phyloP scores from a whole-genome alignment of 352 stramenopile species.

The Thalassiosira livingstoniorum region DNA sequence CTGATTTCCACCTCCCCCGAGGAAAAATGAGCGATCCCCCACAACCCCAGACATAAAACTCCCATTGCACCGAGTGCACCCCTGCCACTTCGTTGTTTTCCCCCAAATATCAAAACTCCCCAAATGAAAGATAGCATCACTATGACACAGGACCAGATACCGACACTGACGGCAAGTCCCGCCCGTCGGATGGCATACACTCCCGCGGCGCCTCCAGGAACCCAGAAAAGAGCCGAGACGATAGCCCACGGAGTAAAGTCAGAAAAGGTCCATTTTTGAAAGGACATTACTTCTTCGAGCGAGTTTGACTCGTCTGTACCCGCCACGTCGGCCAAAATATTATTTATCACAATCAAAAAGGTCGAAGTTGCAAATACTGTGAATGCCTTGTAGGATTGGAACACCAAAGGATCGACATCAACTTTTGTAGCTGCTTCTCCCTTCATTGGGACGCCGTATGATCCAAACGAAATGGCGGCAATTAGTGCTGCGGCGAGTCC shows the following conservation, averaged over 20 bases:
- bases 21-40: constrained; percentile 76
- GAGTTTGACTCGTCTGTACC: too few relatives aligned
- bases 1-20: constrained; percentile 30
- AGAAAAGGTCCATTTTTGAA: constrained; percentile 41
- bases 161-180: constrained; percentile 76
- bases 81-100: constrained; percentile 69
- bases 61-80: constrained; percentile 60
- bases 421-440: constrained; percentile 57
- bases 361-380: constrained; percentile 58
- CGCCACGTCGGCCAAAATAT: constrained; percentile 31
- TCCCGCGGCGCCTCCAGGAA: constrained; percentile 72
- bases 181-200: constrained; percentile 77
- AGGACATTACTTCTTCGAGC: too few relatives aligned
- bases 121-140: constrained; percentile 79
- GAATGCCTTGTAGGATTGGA: constrained; percentile 82
- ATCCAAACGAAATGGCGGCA: constrained; percentile 67
- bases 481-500: constrained; percentile 49
- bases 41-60: constrained; percentile 72
- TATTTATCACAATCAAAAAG: constrained; percentile 53
- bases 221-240: constrained; percentile 74
- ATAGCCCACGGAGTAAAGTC: constrained; percentile 79
- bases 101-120: constrained; percentile 80
- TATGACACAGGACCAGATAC: constrained; percentile 81
- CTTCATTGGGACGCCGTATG: constrained; percentile 81
- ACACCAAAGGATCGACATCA: constrained; percentile 76